Percentiles rank a stretch among this genome's conserved stretches.
Conservation (phyloP, 495 filamentous ascomycete genomes). For the Chaetomium tenue region DNA sequence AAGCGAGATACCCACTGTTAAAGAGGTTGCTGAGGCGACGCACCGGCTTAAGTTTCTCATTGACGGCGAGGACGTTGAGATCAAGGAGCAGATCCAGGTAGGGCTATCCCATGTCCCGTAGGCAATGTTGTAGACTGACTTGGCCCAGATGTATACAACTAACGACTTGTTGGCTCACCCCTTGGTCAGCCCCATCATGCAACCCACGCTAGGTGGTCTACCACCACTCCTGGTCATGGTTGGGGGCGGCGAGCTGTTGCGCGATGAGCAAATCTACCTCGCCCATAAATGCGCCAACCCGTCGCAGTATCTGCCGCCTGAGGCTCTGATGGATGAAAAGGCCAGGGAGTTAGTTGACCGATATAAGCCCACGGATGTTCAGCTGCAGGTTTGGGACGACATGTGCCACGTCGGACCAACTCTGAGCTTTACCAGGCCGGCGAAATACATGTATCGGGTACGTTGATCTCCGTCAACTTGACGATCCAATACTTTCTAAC, state of each 20-base stretch:
- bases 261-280: constrained; percentile 92
- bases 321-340: constrained; percentile 62
- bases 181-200: constrained; percentile 81
- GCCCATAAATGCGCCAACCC: constrained; percentile 93
- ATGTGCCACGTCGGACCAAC: constrained; percentile 90
- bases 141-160: constrained; percentile 73
- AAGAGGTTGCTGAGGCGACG: constrained; percentile 41
- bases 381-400: constrained; percentile 95
- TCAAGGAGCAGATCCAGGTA: constrained; percentile 88
- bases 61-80: constrained; percentile 64
- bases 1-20: constrained; percentile 24
- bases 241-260: constrained; percentile 82
- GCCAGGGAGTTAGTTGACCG: constrained; percentile 58
- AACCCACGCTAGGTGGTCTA: constrained; percentile 82
- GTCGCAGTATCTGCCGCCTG: constrained; percentile 64
- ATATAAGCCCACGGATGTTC: constrained; percentile 82
- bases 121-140: constrained; percentile 16
- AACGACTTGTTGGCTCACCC: constrained; percentile 86
- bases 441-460: constrained; percentile 79
- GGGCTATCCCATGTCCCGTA: neutral
- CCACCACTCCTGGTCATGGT: constrained; percentile 82
- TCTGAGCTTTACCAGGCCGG: constrained; percentile 86
- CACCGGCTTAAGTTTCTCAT: constrained; percentile 60
- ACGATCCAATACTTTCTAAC: neutral
- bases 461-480: neutral